Percentiles rank a stretch among this genome's conserved stretches.
phyloP scores from a whole-genome alignment of 257 asterid genomes.

The Thymus quinquecostatus region DNA sequence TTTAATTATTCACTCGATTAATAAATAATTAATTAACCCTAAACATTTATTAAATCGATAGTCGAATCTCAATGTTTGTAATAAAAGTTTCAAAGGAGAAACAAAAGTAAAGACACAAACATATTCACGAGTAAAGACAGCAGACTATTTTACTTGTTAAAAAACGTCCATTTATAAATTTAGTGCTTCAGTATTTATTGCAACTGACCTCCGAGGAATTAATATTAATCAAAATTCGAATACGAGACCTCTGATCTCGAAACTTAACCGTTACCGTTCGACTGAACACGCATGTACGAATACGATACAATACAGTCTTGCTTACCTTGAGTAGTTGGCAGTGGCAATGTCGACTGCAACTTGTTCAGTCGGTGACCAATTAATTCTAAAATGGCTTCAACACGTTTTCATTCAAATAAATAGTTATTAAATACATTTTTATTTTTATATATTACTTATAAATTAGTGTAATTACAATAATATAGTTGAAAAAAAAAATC shows the following conservation, averaged over 20 bases:
- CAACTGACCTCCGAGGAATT: neutral
- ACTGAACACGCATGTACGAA: no score
- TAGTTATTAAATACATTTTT: neutral
- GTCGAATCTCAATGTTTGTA: no score
- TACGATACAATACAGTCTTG: no score
- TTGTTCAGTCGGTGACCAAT: neutral
- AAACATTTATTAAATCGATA: no score
- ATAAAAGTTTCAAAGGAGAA: neutral
- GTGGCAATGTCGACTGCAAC: neutral
- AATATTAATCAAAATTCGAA: no score
- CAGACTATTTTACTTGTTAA: neutral
- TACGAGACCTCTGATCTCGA: no score
- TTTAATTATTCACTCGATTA: no score
- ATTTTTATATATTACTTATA: no score
- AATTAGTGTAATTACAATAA: no score
- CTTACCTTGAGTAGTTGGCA: neutral
- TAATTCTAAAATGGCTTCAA: neutral
- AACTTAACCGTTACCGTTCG: no score
- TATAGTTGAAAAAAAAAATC: no score
- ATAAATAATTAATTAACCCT: no score
- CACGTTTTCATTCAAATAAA: neutral
- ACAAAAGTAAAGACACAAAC: neutral
- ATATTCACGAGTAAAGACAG: constrained; percentile 20
- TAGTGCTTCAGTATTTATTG: neutral
- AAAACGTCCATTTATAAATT: constrained; percentile 7